Evolutionary conservation across 176 grass and related monocot genomes (phyloP), one percentile per base, ranked within the genome.

Genomic region (Microstegium vimineum): DNA sequence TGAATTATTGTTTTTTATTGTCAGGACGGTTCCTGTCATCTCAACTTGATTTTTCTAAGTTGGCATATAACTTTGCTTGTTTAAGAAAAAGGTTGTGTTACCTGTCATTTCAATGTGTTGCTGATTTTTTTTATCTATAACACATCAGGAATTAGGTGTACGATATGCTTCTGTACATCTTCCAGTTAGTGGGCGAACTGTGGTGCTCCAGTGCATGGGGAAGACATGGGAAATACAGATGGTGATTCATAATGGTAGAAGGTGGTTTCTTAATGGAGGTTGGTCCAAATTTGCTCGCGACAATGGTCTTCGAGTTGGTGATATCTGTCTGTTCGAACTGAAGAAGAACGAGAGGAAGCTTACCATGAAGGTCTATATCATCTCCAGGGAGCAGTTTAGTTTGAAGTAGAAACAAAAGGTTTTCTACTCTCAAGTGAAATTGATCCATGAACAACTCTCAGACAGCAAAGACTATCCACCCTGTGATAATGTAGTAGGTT

Each of bases 251-350:
- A n/a, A 18, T 10, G 4, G 56, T 2, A 63, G 22, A 2, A 83
- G 80, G 14, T n/a, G 66, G 59, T 32, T 73, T 15, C 86, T 83
- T 31, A 2, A 3, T 15, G 25, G 18, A 40, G 75, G 81, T 11
- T 94, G 79, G 83, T 0, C 60, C 12, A 43, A 81, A n/a, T 94
- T 94, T 8, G 75, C 51, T 10, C 6, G 8, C 5, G 86, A 89
- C 49, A 94, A 88, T 42, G 66, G 31, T 25, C 65, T 94, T 18
- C 40, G 15, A 20, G 51, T 81, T 2, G 89, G 83, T 4, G 86
- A 91, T 57, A 78, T 91, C 45, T 91, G 89, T 49, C 34, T 94
- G 10, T 89, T 91, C 0, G 89, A 94, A 41, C 83, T 89, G 54
- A 80, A 77, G 49, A 46, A 26, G 47, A 73, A 74, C 12, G 2